Conservation (phyloP, 371 early-diverging fungal genomes). For the Mortierella sp. region DNA sequence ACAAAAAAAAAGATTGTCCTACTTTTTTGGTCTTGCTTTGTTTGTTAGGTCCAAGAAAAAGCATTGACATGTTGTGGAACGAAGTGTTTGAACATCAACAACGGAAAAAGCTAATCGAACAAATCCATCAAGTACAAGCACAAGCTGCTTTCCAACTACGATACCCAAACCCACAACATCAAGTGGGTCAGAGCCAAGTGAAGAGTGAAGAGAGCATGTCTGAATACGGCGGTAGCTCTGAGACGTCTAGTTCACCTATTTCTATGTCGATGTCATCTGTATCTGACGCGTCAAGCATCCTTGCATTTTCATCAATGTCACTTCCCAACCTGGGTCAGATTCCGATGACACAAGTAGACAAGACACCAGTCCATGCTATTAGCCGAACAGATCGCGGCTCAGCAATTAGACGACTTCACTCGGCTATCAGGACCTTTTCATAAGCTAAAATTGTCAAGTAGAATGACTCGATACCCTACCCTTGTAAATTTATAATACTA, state of each 20-base stretch:
- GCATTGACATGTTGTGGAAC: constrained; percentile 48
- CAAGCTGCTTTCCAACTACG: constrained; percentile 6
- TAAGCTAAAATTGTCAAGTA: background rate
- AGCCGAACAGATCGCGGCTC: constrained; percentile 34
- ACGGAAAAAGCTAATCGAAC: constrained; percentile 35
- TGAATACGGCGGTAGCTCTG: constrained; percentile 21
- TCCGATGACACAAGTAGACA: constrained; percentile 28
- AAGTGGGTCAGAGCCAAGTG: background rate
- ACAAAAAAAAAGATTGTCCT: background rate
- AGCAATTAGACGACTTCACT: constrained; percentile 24
- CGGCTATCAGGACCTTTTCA: constrained; percentile 1
- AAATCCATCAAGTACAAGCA: constrained; percentile 23
- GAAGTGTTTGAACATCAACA: constrained; percentile 51
- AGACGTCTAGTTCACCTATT: constrained; percentile 6
- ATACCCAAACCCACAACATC: background rate
- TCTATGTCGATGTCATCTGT: background rate
- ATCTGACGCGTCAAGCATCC: background rate
- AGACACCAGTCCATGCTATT: constrained; percentile 24
- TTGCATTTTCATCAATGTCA: background rate
- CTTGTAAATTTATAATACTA: no score
- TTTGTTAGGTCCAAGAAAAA: constrained; percentile 40
- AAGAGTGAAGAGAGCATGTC: background rate
- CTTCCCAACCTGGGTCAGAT: constrained; percentile 9
- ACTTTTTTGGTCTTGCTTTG: background rate
- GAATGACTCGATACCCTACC: no score